Percentiles rank a stretch among this genome's conserved stretches.
Conservation (phyloP, 176 grass and related monocot species). For the Oryza nivara region DNA sequence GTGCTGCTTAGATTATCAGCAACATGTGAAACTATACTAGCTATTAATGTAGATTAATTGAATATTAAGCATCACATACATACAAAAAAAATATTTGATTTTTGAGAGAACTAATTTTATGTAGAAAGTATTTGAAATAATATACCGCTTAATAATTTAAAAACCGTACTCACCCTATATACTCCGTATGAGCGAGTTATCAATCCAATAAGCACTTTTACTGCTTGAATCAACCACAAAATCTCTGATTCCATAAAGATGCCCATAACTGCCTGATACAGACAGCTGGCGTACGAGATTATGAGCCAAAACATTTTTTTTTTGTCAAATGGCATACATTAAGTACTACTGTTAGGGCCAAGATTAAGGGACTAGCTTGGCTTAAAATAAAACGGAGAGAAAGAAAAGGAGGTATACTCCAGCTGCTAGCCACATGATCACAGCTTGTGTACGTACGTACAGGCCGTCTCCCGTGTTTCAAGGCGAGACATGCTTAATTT, state of each 20-base stretch:
- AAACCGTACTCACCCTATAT: too few relatives aligned
- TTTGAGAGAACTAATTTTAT: too few relatives aligned
- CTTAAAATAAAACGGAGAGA: neutral
- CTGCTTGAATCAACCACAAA: too few relatives aligned
- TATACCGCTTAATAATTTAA: too few relatives aligned
- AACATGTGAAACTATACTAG: too few relatives aligned
- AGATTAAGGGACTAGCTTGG: neutral
- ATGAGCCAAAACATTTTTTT: neutral
- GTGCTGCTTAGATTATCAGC: too few relatives aligned
- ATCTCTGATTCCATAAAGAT: neutral
- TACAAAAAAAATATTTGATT: too few relatives aligned
- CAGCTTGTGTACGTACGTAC: neutral
- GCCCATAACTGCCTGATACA: neutral
- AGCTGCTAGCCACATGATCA: conserved; percentile 2
- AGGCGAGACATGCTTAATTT: conserved; percentile 19
- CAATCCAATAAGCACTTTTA: too few relatives aligned
- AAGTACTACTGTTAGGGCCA: neutral
- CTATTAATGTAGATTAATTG: too few relatives aligned
- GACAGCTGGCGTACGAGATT: neutral
- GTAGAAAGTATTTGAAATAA: too few relatives aligned
- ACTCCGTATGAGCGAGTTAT: too few relatives aligned
- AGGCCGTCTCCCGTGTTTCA: conserved; percentile 30
- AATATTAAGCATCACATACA: too few relatives aligned
- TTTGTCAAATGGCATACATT: neutral
- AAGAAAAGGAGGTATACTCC: neutral